Evolutionary conservation across 2,329 filamentous ascomycete genomes (phyloP).

Genomic region (Aureobasidium pullulans): DNA sequence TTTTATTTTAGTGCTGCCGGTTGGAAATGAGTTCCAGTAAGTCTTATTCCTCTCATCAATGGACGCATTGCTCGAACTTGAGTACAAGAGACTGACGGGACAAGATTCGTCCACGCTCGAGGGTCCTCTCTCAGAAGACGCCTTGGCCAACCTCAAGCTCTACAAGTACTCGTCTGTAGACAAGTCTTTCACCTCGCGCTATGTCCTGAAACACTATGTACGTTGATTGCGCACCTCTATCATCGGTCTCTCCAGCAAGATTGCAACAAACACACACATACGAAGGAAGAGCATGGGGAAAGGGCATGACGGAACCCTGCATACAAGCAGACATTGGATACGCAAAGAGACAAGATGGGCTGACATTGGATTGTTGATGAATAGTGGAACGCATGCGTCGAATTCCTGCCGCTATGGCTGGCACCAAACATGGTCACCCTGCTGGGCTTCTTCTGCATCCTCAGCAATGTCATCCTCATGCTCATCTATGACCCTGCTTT

Average conservation of each 20-base stretch:
- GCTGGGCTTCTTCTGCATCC: conserved; percentile 87
- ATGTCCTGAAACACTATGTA: conserved; percentile 94
- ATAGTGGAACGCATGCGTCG: conserved; percentile 95
- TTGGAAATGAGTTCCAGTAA: conserved; percentile 10
- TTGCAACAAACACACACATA: background rate
- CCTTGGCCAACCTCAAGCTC: conserved; percentile 79
- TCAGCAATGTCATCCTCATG: conserved; percentile 70
- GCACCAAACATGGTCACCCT: conserved; percentile 97
- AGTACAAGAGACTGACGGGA: conserved; percentile 12
- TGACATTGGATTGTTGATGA: conserved; percentile 9
- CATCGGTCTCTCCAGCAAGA: background rate
- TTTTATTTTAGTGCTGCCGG: background rate
- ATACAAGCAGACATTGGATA: background rate
- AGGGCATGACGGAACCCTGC: background rate
- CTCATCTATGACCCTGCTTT: conserved; percentile 82
- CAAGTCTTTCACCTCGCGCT: conserved; percentile 86
- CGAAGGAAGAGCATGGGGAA: conserved; percentile 5
- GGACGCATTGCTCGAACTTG: conserved; percentile 3
- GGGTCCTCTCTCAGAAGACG: conserved; percentile 68
- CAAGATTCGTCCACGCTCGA: conserved; percentile 17
- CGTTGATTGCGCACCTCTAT: conserved; percentile 28
- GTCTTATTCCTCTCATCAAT: background rate
- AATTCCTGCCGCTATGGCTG: conserved; percentile 88
- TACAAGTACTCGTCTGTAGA: conserved; percentile 99
- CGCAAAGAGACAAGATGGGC: background rate